These are phyloP conservation scores for Debaryomyces nepalensis DNA, from an alignment of 1,139 yeast species.

Conservation along the genomic window DNA sequence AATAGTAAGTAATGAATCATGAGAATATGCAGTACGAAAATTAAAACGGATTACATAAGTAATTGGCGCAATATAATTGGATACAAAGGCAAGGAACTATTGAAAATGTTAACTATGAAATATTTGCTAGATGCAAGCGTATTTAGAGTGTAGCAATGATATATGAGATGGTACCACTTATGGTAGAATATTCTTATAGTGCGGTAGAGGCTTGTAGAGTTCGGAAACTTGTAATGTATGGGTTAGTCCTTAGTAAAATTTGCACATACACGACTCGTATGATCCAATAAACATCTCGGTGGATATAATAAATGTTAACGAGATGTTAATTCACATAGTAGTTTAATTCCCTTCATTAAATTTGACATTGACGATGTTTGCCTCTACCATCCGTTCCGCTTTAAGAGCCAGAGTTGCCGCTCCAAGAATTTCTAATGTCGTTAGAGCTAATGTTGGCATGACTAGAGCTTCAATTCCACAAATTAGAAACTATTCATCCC, in stretches of 20 bases:
- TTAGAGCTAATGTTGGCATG: constrained; percentile 25
- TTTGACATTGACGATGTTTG: constrained; percentile 38
- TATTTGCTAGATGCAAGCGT: too few relatives aligned
- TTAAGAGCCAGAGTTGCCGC: constrained; percentile 48
- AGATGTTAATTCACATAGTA: neutral
- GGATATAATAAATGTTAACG: constrained; percentile 11
- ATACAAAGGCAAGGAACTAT: constrained; percentile 2
- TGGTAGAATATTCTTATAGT: neutral
- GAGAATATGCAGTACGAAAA: neutral
- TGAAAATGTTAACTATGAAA: neutral
- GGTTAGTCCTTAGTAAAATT: too few relatives aligned
- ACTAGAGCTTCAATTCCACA: constrained; percentile 23
- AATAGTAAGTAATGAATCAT: neutral
- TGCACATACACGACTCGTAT: constrained; percentile 20
- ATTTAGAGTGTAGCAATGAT: too few relatives aligned
- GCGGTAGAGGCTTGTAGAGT: neutral
- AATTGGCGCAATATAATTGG: constrained; percentile 16
- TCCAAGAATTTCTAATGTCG: constrained; percentile 31
- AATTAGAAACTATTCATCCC: constrained; percentile 73
- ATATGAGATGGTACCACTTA: too few relatives aligned
- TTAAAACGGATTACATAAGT: constrained; percentile 13
- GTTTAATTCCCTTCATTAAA: constrained; percentile 3
- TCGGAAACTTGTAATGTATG: too few relatives aligned
- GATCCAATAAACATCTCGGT: constrained; percentile 20
- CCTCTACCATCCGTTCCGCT: constrained; percentile 58